Evolutionary conservation across 768 basidiomycete genomes (phyloP).

Genomic region (Gyrodon lividus): DNA sequence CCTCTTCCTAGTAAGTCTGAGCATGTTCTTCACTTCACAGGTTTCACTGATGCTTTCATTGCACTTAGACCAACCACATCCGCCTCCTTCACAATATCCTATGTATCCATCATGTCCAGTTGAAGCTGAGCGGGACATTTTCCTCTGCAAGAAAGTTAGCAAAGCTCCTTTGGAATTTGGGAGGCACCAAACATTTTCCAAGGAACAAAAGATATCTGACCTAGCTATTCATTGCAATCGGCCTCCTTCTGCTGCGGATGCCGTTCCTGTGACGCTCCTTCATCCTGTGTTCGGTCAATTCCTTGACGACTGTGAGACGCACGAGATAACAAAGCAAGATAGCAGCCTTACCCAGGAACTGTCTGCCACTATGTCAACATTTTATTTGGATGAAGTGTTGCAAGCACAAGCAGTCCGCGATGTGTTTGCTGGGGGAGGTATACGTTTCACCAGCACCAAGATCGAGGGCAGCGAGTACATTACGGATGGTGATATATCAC

Average conservation of each 20-base stretch:
- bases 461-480: not conserved
- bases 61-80: too few species aligned
- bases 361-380: constrained; percentile 17
- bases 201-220: not conserved
- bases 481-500: constrained; percentile 17
- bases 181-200: too few species aligned
- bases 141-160: too few species aligned
- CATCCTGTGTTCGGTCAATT: constrained; percentile 29
- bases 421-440: constrained; percentile 8
- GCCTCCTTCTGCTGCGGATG: constrained; percentile 5
- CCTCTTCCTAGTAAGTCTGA: too few species aligned
- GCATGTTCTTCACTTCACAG: too few species aligned
- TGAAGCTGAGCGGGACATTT: too few species aligned
- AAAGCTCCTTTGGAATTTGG: too few species aligned
- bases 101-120: too few species aligned
- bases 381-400: constrained; percentile 17
- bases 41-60: too few species aligned
- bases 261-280: constrained; percentile 21
- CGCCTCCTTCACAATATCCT: too few species aligned
- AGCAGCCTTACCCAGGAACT: constrained; percentile 16
- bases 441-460: constrained; percentile 4
- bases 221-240: constrained; percentile 10
- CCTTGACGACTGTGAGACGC: constrained; percentile 24
- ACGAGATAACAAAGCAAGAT: constrained; percentile 23
- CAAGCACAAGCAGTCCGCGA: constrained; percentile 4